Base-by-base conservation (phyloP, 1,284 basidiomycete genomes). In the Pseudozyma hubeiensis region DNA sequence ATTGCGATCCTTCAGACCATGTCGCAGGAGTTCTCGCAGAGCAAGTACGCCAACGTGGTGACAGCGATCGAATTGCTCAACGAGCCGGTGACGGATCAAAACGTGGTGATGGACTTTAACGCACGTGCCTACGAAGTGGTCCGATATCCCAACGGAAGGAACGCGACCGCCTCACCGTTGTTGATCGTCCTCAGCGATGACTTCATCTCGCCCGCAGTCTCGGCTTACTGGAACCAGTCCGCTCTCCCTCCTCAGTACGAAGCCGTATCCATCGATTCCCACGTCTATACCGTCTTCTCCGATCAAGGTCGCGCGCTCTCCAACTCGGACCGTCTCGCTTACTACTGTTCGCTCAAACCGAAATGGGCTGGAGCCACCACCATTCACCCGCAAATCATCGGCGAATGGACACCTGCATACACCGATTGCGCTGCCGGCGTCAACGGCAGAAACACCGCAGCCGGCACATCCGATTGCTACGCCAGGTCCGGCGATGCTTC, bases 401-500 rank as follows among this genome's bases (percentile, higher is more conserved):
- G 82, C 35, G 84, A 85, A 60, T 85, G 84, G 85, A 57, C 80
- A 77, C 35, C 78, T 9, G 92, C 92, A 0, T 86, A 89, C 56
- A 94, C 90, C 9, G 94, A 97, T 83, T 97, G 94, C 79, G 93
- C 94, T 14, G 89, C 86, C 76, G 93, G 90, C 88, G 86, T 92
- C 8, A 92, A 92, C 80, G 83, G 78, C 17, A 69, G 80, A 39
- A 87, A 90, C 19, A 68, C 87, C 19, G 91, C 91, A 19, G 49
- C 48, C 17, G 60, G 56, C 37, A 87, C 17, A 39, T 59, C 92
- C 48, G 90, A 88, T 77, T 98, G 95, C 86, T 81, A 74, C 0
- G 90, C 88, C 35, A 85, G 90, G 77, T 91, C 92, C 0, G 94
- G 94, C 31, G 87, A 87, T 41, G 90, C 89, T 4, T 88, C 88